These are phyloP conservation scores for Chalciporus pseudorubinellus DNA, from an alignment of 768 basidiomycete species.

Conservation along the genomic window DNA sequence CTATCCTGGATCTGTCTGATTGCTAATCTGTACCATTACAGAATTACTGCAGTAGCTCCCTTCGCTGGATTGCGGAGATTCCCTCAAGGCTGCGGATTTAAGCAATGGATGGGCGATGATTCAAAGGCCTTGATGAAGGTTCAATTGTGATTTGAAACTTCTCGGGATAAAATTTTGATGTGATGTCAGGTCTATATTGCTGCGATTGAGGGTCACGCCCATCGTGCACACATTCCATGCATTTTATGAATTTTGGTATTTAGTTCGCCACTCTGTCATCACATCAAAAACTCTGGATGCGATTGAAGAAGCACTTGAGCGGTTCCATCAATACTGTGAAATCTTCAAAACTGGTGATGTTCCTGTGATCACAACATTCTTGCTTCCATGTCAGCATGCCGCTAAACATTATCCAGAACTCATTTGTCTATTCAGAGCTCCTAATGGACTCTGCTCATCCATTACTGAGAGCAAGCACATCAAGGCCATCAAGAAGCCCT, in stretches of 20 bases:
- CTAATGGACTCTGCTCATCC: no score
- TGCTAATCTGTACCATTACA: no score
- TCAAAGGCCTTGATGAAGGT: slow-evolving; percentile 41
- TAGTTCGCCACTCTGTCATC: slow-evolving; percentile 19
- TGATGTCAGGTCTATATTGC: slow-evolving; percentile 32
- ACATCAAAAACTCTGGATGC: slow-evolving; percentile 15
- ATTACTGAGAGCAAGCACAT: no score
- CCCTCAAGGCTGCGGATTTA: slow-evolving; percentile 31
- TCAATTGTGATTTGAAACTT: no score
- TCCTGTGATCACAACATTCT: slow-evolving; percentile 17
- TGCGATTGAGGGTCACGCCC: slow-evolving; percentile 23
- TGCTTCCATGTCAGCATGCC: slow-evolving; percentile 34
- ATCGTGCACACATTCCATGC: slow-evolving; percentile 13
- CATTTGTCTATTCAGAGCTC: no score
- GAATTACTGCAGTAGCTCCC: slow-evolving; percentile 27
- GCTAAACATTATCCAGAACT: no score
- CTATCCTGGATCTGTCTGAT: no score
- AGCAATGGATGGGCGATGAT: slow-evolving; percentile 39
- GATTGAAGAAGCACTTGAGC: slow-evolving; percentile 16
- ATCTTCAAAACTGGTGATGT: slow-evolving; percentile 13
- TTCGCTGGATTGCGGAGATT: slow-evolving; percentile 32
- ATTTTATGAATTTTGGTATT: slow-evolving; percentile 34
- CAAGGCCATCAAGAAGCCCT: slow-evolving; percentile 38
- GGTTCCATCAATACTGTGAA: slow-evolving; percentile 21
- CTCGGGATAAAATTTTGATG: no score